Conservation (phyloP, 257 asterid species). For the Verbena officinalis region DNA sequence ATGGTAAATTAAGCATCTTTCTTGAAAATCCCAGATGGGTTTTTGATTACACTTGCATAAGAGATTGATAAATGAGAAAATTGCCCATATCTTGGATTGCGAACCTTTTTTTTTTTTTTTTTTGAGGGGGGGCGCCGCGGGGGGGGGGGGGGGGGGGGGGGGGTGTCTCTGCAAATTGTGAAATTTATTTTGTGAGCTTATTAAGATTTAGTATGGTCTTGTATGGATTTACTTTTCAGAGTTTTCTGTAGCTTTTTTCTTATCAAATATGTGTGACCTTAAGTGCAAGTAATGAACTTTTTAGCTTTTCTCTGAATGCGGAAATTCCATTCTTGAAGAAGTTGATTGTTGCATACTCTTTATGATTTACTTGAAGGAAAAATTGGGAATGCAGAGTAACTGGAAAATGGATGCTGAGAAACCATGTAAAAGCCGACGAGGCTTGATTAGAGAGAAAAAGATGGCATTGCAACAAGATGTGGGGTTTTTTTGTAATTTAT, state of each 20-base stretch:
- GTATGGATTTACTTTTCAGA: conserved; percentile 27
- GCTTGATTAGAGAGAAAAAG: conserved; percentile 63
- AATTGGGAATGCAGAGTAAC: conserved; percentile 45
- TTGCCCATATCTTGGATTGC: not conserved
- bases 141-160: conserved; percentile 2
- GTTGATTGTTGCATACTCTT: conserved; percentile 39
- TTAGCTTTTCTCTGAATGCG: conserved; percentile 33
- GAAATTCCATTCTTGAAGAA: conserved; percentile 46
- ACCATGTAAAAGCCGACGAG: conserved; percentile 44
- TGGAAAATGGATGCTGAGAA: conserved; percentile 55
- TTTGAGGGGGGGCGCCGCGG: not conserved
- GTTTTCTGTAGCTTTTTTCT: conserved; percentile 18
- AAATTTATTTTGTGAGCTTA: conserved; percentile 27
- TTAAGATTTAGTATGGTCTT: conserved; percentile 30
- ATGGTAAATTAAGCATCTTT: conserved; percentile 35
- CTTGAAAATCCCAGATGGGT: conserved; percentile 23
- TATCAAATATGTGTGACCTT: conserved; percentile 11
- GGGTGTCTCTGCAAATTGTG: conserved; percentile 30
- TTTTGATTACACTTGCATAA: not conserved
- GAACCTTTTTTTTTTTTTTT: too few species aligned
- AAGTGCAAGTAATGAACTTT: conserved; percentile 22
- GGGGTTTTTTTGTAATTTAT: conserved; percentile 16
- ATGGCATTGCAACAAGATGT: conserved; percentile 88
- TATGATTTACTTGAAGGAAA: conserved; percentile 51
- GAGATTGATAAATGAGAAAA: not conserved